These are phyloP conservation scores for Emmonsia crescens DNA, from an alignment of 2,329 filamentous ascomycete species.

Conservation along the genomic window DNA sequence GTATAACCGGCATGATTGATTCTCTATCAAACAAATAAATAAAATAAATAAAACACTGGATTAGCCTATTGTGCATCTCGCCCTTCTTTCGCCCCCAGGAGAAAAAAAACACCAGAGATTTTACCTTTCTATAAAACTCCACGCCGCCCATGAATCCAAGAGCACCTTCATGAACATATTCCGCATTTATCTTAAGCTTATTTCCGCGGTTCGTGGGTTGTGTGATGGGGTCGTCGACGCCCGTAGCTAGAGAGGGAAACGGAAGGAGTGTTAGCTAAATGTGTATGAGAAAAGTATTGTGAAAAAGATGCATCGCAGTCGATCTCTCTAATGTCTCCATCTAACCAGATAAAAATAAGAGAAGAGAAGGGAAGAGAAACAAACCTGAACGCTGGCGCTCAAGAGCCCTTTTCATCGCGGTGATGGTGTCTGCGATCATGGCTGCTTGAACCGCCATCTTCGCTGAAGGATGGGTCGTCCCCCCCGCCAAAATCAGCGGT, in stretches of 20 bases:
- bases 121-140: constrained; percentile 47
- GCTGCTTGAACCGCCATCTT: constrained; percentile 35
- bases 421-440: constrained; percentile 43
- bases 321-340: not conserved
- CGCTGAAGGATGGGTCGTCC: not conserved
- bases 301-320: not conserved
- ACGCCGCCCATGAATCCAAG: constrained; percentile 42
- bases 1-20: constrained; percentile 53
- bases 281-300: not conserved
- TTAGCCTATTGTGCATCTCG: not conserved
- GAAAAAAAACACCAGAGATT: constrained; percentile 11
- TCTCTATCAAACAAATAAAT: constrained; percentile 31
- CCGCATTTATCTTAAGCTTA: constrained; percentile 49
- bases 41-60: not conserved
- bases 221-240: constrained; percentile 43
- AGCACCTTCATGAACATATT: constrained; percentile 45
- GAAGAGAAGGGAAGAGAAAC: constrained; percentile 7
- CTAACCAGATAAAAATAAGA: not conserved
- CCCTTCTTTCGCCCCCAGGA: not conserved
- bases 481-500: not conserved
- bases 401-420: constrained; percentile 44
- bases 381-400: constrained; percentile 37
- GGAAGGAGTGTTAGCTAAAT: constrained; percentile 2
- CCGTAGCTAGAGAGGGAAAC: constrained; percentile 20
- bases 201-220: constrained; percentile 50